Conservation (phyloP, 441 rosid genomes). For the Metrosideros polymorpha region DNA sequence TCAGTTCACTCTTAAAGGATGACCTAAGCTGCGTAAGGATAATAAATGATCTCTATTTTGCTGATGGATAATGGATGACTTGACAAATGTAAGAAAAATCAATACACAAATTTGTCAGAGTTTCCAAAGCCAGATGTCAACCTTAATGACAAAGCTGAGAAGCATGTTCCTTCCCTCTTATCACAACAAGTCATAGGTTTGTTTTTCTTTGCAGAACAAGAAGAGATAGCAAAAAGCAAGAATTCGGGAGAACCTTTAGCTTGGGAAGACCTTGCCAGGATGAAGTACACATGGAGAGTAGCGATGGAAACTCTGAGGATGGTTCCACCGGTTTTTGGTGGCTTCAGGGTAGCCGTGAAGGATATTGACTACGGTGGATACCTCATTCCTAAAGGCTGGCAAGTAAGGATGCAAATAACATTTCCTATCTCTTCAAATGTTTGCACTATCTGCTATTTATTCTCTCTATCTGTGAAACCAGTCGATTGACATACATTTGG, state of each 20-base stretch:
- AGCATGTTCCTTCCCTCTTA: not conserved
- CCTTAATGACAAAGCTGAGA: not conserved
- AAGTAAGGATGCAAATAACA: conserved; percentile 15
- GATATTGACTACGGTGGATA: conserved; percentile 31
- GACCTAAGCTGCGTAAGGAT: not conserved
- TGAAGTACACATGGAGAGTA: conserved; percentile 61
- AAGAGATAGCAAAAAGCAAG: conserved; percentile 32
- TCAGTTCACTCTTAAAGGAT: not conserved
- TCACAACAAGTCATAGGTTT: not conserved
- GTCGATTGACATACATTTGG: not conserved
- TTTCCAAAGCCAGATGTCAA: not conserved
- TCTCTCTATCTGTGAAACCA: not conserved
- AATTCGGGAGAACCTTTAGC: conserved; percentile 21
- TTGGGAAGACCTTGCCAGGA: conserved; percentile 41
- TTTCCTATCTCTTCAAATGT: not conserved
- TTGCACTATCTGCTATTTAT: not conserved
- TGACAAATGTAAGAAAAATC: not conserved
- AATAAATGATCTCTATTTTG: not conserved
- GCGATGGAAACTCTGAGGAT: conserved; percentile 44
- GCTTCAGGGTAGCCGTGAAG: conserved; percentile 31
- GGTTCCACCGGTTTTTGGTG: conserved; percentile 33
- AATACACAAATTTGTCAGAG: not conserved
- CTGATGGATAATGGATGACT: not conserved
- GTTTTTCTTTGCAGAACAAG: conserved; percentile 29
- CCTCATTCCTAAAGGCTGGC: conserved; percentile 48